Conservation (phyloP, 306 rosid species). For the Cucurbita argyrosperma region DNA sequence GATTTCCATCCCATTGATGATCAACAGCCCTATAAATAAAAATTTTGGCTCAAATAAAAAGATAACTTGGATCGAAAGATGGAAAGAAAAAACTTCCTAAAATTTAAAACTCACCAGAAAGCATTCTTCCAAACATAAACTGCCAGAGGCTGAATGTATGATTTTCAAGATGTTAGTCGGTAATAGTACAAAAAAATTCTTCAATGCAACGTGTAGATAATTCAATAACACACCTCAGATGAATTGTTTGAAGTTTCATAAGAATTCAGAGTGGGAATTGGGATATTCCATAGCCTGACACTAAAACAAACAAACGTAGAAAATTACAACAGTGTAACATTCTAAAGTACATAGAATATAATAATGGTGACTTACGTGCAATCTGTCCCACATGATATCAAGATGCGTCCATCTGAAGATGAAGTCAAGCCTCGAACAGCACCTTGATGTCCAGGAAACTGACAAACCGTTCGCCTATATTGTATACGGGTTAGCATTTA, state of each 20-base stretch:
- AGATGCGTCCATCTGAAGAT: conserved; percentile 62
- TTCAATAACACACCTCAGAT: conserved; percentile 31
- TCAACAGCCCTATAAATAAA: conserved; percentile 58
- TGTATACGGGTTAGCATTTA: not conserved
- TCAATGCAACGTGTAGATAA: not conserved
- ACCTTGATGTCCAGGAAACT: conserved; percentile 84
- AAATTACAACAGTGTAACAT: not conserved
- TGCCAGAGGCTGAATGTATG: conserved; percentile 43
- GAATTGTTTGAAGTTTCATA: conserved; percentile 22
- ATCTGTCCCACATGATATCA: conserved; percentile 92
- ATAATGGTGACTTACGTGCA: conserved; percentile 42
- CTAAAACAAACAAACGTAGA: conserved; percentile 20
- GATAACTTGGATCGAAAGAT: not conserved
- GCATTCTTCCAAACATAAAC: conserved; percentile 68
- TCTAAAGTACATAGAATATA: not conserved
- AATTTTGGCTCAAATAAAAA: not conserved
- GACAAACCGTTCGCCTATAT: conserved; percentile 44
- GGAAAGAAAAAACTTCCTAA: not conserved
- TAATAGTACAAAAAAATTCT: not conserved
- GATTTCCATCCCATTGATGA: conserved; percentile 78
- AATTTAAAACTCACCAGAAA: conserved; percentile 42
- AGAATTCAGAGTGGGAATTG: conserved; percentile 35
- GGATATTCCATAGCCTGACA: conserved; percentile 75
- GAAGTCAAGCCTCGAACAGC: conserved; percentile 71
- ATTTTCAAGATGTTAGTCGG: conserved; percentile 14